Base-by-base conservation (phyloP, 371 early-diverging fungal genomes). In the Mortierella sp. region DNA sequence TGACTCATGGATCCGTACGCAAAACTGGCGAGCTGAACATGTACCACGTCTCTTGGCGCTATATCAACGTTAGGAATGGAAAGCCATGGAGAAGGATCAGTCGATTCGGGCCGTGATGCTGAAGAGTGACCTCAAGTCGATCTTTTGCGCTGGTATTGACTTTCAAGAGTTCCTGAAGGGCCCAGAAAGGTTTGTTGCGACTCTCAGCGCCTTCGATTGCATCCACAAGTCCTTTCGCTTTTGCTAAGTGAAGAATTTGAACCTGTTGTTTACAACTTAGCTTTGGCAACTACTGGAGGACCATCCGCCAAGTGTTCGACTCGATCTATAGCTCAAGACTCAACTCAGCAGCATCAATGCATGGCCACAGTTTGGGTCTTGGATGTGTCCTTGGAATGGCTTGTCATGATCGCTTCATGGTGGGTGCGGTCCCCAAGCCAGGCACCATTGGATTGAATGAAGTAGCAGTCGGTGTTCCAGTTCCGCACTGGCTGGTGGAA, bases 71-170 rank as follows among this genome's bases (percentile, higher is more conserved):
- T 57, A 74, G 76, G 69, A 76, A 21, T 76, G 76, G 76, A 61
- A 51, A 28, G 50, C 65, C 21, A 76, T 76, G 62, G 76, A 76
- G 62, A 43, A 68, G 52, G 76, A 76, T 34, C 61, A 60, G 48
- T 61, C 76, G 8, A 44, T 64, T 21, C 68, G 69, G 12, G 68
- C 76, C 5, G 76, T 52, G 22, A 39, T 76, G 31, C 46, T 76
- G 49, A 76, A 61, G 76, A 69, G 76, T 21, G 76, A 76, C 29
- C 69, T 54, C 53, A 76, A 76, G 47, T 60, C 69, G 45, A 76
- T 76, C 60, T 76, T 76, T 57, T 76, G 76, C 29, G 76, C 76
- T 9, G 76, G 76, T 45, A 76, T 76, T 40, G 76, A 76, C 21
- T 76, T 76, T 41, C 52, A 50, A 28, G 76, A 76, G 62, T 76